phyloP scores from a whole-genome alignment of 306 rosid genomes.

The Trifolium subterraneum region DNA sequence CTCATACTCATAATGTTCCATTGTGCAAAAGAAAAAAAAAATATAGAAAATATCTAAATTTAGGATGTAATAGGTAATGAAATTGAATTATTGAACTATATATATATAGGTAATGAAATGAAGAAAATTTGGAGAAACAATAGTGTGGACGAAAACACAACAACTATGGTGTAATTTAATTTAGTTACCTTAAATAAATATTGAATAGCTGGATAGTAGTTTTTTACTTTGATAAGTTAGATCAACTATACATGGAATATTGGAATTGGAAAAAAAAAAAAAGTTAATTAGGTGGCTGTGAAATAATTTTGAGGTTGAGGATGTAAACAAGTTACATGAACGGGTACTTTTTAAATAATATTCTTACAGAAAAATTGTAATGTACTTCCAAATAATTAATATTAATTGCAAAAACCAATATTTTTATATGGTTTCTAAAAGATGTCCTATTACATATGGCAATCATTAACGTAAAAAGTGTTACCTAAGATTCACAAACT shows the following conservation, averaged over 20 bases:
- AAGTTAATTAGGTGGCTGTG: background rate
- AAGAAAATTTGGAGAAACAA: background rate
- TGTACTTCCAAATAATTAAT: background rate
- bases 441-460: background rate
- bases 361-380: background rate
- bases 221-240: constrained; percentile 28
- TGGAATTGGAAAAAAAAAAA: no score
- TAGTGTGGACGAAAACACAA: constrained; percentile 16
- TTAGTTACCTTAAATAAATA: background rate
- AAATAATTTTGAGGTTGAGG: background rate
- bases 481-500: no score
- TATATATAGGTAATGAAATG: constrained; percentile 24
- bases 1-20: constrained; percentile 28
- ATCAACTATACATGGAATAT: constrained; percentile 41
- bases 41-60: background rate
- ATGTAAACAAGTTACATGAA: background rate
- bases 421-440: background rate
- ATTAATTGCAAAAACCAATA: background rate
- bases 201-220: background rate
- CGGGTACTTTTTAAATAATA: background rate
- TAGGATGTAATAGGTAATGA: constrained; percentile 6
- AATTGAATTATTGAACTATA: background rate
- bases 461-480: background rate
- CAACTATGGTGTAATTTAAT: background rate
- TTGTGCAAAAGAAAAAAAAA: constrained; percentile 9